A percentile compares a stretch with the other conserved stretches of the same genome.
phyloP scores from a whole-genome alignment of 164 flowering plant genomes.

The Vitis amurensis region DNA sequence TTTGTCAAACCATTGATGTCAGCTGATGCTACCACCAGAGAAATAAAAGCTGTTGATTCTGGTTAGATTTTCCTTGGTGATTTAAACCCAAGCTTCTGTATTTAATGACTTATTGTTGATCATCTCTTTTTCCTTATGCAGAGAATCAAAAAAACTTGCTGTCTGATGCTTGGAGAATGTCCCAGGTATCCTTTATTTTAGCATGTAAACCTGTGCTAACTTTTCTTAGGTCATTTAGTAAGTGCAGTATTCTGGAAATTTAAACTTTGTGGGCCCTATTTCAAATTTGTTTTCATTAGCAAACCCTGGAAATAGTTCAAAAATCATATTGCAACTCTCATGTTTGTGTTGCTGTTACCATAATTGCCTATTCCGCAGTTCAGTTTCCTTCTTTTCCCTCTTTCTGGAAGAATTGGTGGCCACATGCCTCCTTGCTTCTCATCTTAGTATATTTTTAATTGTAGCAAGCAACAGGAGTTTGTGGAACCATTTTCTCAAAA shows the following conservation, averaged over 20 bases:
- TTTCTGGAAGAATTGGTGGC: background rate
- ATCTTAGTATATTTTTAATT: background rate
- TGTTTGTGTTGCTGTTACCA: background rate
- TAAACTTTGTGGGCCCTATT: background rate
- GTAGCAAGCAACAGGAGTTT: background rate
- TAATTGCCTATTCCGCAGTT: too few species aligned
- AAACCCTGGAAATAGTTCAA: background rate
- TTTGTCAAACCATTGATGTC: constrained; percentile 94
- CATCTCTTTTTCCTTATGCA: constrained; percentile 26
- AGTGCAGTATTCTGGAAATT: background rate
- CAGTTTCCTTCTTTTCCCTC: background rate
- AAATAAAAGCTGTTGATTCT: constrained; percentile 98
- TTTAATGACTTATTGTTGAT: constrained; percentile 3
- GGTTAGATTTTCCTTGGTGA: constrained; percentile 41
- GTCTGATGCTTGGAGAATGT: constrained; percentile 90
- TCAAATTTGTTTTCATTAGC: background rate
- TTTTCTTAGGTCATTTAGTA: background rate
- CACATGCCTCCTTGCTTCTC: background rate
- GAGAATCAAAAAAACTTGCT: constrained; percentile 89
- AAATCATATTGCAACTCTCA: background rate
- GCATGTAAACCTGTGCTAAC: constrained; percentile 4
- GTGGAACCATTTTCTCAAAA: too few species aligned
- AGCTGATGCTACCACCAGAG: constrained; percentile 90
- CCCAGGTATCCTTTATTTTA: constrained; percentile 59
- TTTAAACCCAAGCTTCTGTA: background rate